A percentile compares a stretch with the other conserved stretches of the same genome.
Conservation (phyloP, 768 basidiomycete species). For the Podaxis pistillaris region DNA sequence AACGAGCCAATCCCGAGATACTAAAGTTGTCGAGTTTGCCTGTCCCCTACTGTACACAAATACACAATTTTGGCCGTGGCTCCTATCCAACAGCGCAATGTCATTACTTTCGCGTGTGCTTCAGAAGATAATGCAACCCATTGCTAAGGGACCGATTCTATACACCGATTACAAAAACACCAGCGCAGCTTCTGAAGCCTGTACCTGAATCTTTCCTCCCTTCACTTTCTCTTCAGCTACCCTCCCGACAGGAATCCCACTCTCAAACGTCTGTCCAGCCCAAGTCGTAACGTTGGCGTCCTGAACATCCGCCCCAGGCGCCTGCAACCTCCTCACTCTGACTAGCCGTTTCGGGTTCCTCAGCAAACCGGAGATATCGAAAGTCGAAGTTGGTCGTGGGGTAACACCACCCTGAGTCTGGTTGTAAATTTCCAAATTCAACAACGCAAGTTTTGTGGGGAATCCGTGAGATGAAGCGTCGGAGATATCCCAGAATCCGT, state of each 20-base stretch:
- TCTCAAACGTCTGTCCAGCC: constrained; percentile 49
- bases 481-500: constrained; percentile 47
- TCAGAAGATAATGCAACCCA: neutral
- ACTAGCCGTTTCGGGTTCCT: constrained; percentile 25
- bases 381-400: constrained; percentile 39
- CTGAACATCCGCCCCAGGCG: constrained; percentile 48
- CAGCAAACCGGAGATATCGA: constrained; percentile 46
- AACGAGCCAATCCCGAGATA: too few relatives aligned
- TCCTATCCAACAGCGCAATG: too few relatives aligned
- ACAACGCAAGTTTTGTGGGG: constrained; percentile 44
- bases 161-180: constrained; percentile 23
- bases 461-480: constrained; percentile 25
- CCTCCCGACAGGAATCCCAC: constrained; percentile 37
- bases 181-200: constrained; percentile 30
- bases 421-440: constrained; percentile 53
- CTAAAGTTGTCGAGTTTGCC: too few relatives aligned
- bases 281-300: constrained; percentile 43
- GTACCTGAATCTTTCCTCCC: constrained; percentile 24
- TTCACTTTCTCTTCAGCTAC: constrained; percentile 36
- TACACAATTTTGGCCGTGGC: too few relatives aligned
- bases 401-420: constrained; percentile 33
- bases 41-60: too few relatives aligned
- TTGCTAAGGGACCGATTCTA: neutral
- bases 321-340: constrained; percentile 41
- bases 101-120: neutral